phyloP scores from a whole-genome alignment of 352 stramenopile genomes.

The Pythium sukuiense region DNA sequence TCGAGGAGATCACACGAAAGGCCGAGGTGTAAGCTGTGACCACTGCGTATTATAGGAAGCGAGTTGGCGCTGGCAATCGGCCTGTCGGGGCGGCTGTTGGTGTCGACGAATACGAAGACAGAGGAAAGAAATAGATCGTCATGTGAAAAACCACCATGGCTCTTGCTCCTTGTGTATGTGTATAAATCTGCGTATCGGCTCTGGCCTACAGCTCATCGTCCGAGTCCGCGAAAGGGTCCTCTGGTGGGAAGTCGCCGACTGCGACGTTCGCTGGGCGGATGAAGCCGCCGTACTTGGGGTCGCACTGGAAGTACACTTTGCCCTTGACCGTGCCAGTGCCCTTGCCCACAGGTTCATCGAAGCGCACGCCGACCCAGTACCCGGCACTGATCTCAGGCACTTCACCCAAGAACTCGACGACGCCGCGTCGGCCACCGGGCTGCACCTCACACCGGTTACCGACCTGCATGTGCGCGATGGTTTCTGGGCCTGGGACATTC shows the following conservation, averaged over 20 bases:
- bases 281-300: conserved; percentile 92
- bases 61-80: neutral
- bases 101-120: neutral
- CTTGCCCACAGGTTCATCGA: conserved; percentile 96
- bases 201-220: conserved; percentile 67
- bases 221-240: conserved; percentile 73
- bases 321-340: conserved; percentile 92
- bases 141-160: neutral
- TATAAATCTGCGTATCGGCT: neutral
- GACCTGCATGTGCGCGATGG: conserved; percentile 85
- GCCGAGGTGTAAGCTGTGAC: conserved; percentile 64
- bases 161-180: neutral
- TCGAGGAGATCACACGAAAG: conserved; percentile 88
- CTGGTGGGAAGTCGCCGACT: conserved; percentile 91
- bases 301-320: conserved; percentile 92
- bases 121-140: conserved; percentile 24
- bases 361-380: conserved; percentile 95
- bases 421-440: conserved; percentile 92
- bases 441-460: conserved; percentile 97
- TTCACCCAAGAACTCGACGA: conserved; percentile 91
- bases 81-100: neutral
- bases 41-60: conserved; percentile 22
- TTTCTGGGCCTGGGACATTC: conserved; percentile 56
- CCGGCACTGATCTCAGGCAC: conserved; percentile 89
- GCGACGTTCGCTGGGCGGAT: conserved; percentile 93